Conservation (phyloP, 2,329 filamentous ascomycete species). For the Aspergillus alliaceus region DNA sequence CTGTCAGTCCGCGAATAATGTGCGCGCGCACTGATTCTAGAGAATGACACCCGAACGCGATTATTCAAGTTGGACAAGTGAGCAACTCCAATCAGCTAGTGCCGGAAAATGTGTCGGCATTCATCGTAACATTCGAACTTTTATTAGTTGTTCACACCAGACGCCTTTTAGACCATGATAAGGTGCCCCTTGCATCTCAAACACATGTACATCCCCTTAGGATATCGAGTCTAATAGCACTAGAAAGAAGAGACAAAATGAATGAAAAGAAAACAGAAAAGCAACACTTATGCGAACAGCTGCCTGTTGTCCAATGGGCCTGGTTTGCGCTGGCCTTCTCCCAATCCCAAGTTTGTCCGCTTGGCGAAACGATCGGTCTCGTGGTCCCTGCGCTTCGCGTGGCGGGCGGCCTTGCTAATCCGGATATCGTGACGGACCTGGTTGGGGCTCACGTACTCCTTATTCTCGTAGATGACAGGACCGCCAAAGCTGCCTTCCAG, state of each 20-base stretch:
- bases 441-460: slow-evolving; percentile 95
- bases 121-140: slow-evolving; percentile 11
- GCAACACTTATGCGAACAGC: slow-evolving; percentile 60
- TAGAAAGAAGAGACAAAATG: slow-evolving; percentile 12
- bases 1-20: background rate
- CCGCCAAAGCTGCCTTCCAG: slow-evolving; percentile 94
- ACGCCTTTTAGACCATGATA: slow-evolving; percentile 35
- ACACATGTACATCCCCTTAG: slow-evolving; percentile 35
- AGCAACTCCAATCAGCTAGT: background rate
- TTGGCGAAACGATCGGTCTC: slow-evolving; percentile 70
- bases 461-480: slow-evolving; percentile 97
- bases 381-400: slow-evolving; percentile 75
- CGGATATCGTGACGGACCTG: slow-evolving; percentile 82
- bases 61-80: background rate
- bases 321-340: slow-evolving; percentile 58
- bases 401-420: slow-evolving; percentile 71
- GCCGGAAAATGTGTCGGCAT: background rate
- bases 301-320: slow-evolving; percentile 74
- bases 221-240: slow-evolving; percentile 33
- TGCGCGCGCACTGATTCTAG: background rate
- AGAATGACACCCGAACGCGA: background rate
- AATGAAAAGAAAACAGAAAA: slow-evolving; percentile 19
- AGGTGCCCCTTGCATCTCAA: slow-evolving; percentile 31
- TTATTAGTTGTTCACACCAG: slow-evolving; percentile 26
- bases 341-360: slow-evolving; percentile 75